Evolutionary conservation across 179 eudicot genomes (phyloP).

Genomic region (Patellifolia procumbens): DNA sequence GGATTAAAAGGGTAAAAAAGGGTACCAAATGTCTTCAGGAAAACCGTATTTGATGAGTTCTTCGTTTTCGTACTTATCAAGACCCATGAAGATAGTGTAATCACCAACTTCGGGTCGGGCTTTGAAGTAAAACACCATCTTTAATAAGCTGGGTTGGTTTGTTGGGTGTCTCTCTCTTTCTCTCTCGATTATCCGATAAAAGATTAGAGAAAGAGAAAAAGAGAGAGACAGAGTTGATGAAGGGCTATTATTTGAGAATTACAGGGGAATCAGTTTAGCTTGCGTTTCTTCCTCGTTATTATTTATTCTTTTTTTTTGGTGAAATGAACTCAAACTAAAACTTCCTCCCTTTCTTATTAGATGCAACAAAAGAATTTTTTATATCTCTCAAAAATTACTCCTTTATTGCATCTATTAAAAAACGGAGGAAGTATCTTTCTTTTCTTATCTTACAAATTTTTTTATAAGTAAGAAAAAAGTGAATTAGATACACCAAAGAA

Average conservation of each 20-base stretch:
- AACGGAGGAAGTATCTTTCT: too few relatives aligned
- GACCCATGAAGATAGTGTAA: slow-evolving; percentile 95
- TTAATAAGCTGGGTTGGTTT: background rate
- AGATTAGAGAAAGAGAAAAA: background rate
- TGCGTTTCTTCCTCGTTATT: background rate
- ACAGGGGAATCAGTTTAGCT: background rate
- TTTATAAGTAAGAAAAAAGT: too few relatives aligned
- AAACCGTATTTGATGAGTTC: slow-evolving; percentile 95
- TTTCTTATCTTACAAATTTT: too few relatives aligned
- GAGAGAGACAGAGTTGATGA: background rate
- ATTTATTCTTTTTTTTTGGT: background rate
- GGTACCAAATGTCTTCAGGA: slow-evolving; percentile 91
- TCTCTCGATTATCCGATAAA: background rate
- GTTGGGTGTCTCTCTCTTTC: background rate
- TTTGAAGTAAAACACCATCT: slow-evolving; percentile 96
- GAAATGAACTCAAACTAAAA: too few relatives aligned
- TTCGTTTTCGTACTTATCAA: slow-evolving; percentile 89
- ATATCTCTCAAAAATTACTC: too few relatives aligned
- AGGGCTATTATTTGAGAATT: slow-evolving; percentile 2
- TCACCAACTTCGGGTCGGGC: slow-evolving; percentile 93
- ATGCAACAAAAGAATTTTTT: too few relatives aligned
- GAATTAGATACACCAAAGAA: too few relatives aligned
- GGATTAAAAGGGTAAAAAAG: background rate
- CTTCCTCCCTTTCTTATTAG: too few relatives aligned
- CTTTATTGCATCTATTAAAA: too few relatives aligned